Base-by-base conservation (phyloP, 345 rosid genomes). In the Pistacia integerrima region DNA sequence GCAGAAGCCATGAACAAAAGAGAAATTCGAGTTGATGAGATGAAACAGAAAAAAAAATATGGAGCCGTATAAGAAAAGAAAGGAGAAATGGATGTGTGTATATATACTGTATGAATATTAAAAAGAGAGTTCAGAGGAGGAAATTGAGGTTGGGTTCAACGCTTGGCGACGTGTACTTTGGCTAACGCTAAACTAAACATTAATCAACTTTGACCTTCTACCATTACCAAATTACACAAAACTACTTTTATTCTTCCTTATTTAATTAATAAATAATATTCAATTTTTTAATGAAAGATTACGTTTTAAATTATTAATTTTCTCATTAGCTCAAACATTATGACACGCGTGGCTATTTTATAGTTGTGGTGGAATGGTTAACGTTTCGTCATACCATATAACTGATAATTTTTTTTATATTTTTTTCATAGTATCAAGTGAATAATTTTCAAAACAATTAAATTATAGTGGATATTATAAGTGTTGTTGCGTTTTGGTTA, bases 111-210 rank as follows among this genome's bases (percentile, higher is more conserved):
- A 17, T 4, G 11, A 12, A 20, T 4, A 3, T 2, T 4, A 16
- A 11, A 69, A 5, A 36, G 3, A 56, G 11, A 6, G 62, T 68
- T 41, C 66, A 25, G 25, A 25, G 64, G 72, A 11, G 76, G 84
- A 76, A 64, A 67, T 72, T 77, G 84, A 76, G 60, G 70, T 69
- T 77, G 83, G 73, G 64, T 69, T 83, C 71, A 79, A 74, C 73
- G 76, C 75, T 54, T 16, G 8, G 55, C 76, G 66, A 73, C 78
- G 70, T 46, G 62, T 73, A 8, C 3, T 71, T 77, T 67, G 75
- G 75, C 11, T 8, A n/a, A 33, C 13, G 35, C 11, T 3, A 11
- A 7, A 35, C 72, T 30, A 30, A 30, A 9, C 70, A 48, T 9
- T 11, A 35, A 70, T 76, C 79, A 61, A n/a, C 38, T 60, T n/a